phyloP scores from a whole-genome alignment of 106 monocot genomes.

The Acorus calamus region DNA sequence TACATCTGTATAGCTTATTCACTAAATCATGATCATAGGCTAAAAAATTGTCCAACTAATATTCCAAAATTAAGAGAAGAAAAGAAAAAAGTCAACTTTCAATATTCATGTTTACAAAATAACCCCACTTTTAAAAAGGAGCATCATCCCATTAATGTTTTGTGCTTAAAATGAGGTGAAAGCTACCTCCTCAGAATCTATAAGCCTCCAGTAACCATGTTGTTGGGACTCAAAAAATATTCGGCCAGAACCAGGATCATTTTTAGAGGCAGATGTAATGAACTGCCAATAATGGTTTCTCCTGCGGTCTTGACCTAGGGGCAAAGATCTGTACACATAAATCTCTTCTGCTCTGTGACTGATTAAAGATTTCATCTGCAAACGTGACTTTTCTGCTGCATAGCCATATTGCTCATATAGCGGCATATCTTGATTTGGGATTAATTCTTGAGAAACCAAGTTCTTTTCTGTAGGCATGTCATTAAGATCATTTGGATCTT shows the following conservation, averaged over 20 bases:
- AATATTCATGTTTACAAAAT: too few relatives aligned
- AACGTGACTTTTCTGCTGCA: slow-evolving; percentile 69
- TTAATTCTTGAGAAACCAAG: slow-evolving; percentile 38
- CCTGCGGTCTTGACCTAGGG: slow-evolving; percentile 93
- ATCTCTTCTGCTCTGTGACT: slow-evolving; percentile 89
- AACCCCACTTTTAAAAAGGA: too few relatives aligned
- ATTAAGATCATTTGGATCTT: slow-evolving; percentile 18
- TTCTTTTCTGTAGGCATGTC: slow-evolving; percentile 37
- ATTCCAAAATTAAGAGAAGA: too few relatives aligned
- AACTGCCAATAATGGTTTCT: slow-evolving; percentile 94
- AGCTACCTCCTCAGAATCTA: slow-evolving; percentile 93
- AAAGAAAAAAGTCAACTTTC: too few relatives aligned
- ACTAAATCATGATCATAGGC: too few relatives aligned
- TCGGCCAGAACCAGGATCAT: slow-evolving; percentile 85
- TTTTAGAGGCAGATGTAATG: slow-evolving; percentile 74
- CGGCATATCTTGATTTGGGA: slow-evolving; percentile 28
- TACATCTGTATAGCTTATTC: too few relatives aligned
- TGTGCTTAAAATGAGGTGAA: background rate
- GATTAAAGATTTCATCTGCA: slow-evolving; percentile 78
- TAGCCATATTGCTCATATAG: slow-evolving; percentile 51
- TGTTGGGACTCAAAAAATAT: slow-evolving; percentile 84
- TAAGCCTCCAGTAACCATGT: slow-evolving; percentile 80
- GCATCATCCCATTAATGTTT: too few relatives aligned
- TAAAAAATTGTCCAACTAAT: too few relatives aligned
- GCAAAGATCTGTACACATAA: slow-evolving; percentile 86